Percentiles rank a stretch among this genome's conserved stretches.
phyloP scores from a whole-genome alignment of 352 stramenopile species.

The Albugo candida region DNA sequence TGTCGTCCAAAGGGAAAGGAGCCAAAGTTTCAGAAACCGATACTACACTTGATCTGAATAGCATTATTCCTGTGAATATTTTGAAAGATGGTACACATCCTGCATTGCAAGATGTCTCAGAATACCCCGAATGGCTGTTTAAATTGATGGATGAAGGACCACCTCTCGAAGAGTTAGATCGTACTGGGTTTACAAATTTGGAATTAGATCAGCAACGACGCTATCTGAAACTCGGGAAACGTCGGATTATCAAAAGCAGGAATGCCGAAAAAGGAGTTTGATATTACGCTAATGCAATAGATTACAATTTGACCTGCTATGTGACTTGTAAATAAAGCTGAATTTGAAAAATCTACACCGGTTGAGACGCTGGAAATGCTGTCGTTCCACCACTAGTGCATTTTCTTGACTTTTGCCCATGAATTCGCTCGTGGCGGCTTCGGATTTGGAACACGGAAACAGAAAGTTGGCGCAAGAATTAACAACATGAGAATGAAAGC shows the following conservation, averaged over 20 bases:
- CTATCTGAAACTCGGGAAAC: slow-evolving; percentile 56
- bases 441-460: too few relatives aligned
- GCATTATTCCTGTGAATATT: slow-evolving; percentile 69
- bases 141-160: slow-evolving; percentile 51
- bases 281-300: too few relatives aligned
- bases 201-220: slow-evolving; percentile 56
- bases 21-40: slow-evolving; percentile 37
- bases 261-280: slow-evolving; percentile 35
- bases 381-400: too few relatives aligned
- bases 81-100: slow-evolving; percentile 67
- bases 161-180: slow-evolving; percentile 59
- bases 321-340: too few relatives aligned
- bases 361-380: too few relatives aligned
- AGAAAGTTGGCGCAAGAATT: too few relatives aligned
- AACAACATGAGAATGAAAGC: too few relatives aligned
- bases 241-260: slow-evolving; percentile 40
- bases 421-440: too few relatives aligned
- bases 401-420: too few relatives aligned
- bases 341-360: too few relatives aligned
- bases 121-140: slow-evolving; percentile 74
- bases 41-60: slow-evolving; percentile 52
- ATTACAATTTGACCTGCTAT: too few relatives aligned
- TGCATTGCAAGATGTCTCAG: slow-evolving; percentile 54
- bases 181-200: slow-evolving; percentile 60
- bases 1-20: slow-evolving; percentile 14